Conservation (phyloP, 148 eudicot genomes). For the Polygonum aviculare region DNA sequence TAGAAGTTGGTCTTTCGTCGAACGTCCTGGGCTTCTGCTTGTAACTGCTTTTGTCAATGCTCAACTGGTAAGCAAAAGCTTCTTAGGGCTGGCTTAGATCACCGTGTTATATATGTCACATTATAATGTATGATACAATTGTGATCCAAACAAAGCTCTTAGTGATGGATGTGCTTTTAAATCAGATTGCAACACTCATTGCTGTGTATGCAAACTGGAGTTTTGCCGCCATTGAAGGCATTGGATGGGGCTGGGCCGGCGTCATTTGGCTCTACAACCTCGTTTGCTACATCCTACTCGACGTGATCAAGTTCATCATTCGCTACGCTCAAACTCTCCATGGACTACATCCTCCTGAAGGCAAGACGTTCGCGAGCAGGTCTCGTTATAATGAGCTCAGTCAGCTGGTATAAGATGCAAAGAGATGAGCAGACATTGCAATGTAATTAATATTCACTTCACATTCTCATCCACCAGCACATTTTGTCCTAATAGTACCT, state of each 20-base stretch:
- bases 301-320: conserved; percentile 27
- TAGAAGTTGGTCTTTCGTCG: conserved; percentile 32
- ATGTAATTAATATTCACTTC: conserved; percentile 23
- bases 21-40: conserved; percentile 31
- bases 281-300: conserved; percentile 29
- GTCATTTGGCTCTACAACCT: conserved; percentile 37
- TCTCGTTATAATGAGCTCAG: conserved; percentile 21
- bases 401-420: conserved; percentile 38
- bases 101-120: no score
- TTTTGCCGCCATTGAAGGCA: conserved; percentile 37
- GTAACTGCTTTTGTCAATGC: conserved; percentile 29
- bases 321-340: conserved; percentile 35
- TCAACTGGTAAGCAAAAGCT: conserved; percentile 27
- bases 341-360: conserved; percentile 30
- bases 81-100: no score
- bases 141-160: no score
- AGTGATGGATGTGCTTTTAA: background rate
- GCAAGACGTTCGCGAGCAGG: conserved; percentile 23
- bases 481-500: no score
- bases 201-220: conserved; percentile 43
- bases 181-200: conserved; percentile 40
- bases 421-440: conserved; percentile 36
- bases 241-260: conserved; percentile 52
- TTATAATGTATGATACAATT: no score
- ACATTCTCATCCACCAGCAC: no score